Evolutionary conservation across 1,284 basidiomycete species (phyloP).

Genomic region (Garcileccinum viscosum): DNA sequence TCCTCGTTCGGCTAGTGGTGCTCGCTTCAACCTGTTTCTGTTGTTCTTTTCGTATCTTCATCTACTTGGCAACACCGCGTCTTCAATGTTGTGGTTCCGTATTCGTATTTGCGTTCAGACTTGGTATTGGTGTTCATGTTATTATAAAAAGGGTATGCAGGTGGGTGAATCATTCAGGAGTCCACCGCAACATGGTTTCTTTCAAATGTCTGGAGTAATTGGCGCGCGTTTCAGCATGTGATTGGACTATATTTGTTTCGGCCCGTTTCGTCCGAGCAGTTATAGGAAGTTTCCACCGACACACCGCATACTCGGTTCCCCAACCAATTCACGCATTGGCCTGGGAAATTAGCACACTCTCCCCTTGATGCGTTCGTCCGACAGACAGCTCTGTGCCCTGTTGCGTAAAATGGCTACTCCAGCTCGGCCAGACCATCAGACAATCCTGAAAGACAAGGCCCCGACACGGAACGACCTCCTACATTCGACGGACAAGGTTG

Average conservation of each 20-base stretch:
- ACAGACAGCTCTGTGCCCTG: conserved; percentile 4
- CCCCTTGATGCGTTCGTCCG: conserved; percentile 9
- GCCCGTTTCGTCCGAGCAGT: not conserved
- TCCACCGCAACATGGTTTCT: no score
- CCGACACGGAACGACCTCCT: not conserved
- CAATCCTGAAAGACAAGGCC: not conserved
- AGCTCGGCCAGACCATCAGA: not conserved
- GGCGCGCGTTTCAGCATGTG: not conserved
- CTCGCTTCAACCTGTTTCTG: no score
- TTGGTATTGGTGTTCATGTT: no score
- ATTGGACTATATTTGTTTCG: not conserved
- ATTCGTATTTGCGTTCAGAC: no score
- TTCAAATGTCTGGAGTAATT: not conserved
- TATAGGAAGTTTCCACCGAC: no score
- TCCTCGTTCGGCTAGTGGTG: no score
- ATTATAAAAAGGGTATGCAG: no score
- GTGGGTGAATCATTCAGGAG: no score
- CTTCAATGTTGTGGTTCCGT: no score
- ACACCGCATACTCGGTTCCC: no score
- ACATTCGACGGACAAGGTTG: not conserved
- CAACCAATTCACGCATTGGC: not conserved
- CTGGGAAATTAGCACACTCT: conserved; percentile 2
- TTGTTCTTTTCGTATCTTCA: no score
- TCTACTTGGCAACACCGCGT: not conserved
- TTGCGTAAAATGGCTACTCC: not conserved